Conservation (phyloP, 495 filamentous ascomycete genomes). For the Thozetella sp. region DNA sequence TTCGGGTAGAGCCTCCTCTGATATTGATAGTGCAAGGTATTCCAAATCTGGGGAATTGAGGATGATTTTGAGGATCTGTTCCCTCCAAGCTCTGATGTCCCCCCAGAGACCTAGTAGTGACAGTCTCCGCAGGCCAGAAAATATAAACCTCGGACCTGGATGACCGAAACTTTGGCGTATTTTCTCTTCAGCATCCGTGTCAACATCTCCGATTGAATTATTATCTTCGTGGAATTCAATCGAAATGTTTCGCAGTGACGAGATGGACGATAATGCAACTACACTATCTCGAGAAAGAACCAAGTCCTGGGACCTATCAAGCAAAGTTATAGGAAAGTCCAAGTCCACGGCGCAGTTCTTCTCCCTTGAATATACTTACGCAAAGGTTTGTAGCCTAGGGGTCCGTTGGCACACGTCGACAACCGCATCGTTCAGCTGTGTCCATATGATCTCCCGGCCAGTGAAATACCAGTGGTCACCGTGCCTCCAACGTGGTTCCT, state of each 20-base stretch:
- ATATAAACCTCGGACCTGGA: neutral
- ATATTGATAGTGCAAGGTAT: neutral
- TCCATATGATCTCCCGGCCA: neutral
- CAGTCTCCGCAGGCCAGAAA: neutral
- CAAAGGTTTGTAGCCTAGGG: neutral
- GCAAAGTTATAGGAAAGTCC: neutral
- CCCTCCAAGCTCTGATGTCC: neutral
- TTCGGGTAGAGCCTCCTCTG: neutral
- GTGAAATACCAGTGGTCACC: slow-evolving; percentile 1
- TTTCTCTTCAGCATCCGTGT: neutral
- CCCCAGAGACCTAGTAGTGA: neutral
- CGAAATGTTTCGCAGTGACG: neutral
- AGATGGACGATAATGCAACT: neutral
- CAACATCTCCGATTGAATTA: neutral
- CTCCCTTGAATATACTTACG: neutral
- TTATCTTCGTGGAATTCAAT: neutral
- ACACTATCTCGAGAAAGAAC: neutral
- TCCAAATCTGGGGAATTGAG: neutral
- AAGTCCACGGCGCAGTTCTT: neutral
- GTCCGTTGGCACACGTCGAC: neutral
- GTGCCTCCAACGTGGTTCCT: neutral
- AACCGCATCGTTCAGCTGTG: neutral
- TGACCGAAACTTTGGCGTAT: neutral
- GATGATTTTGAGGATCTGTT: neutral
- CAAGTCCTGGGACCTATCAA: neutral